phyloP scores from a whole-genome alignment of 2,329 filamentous ascomycete genomes.

The Colletotrichum viniferum region DNA sequence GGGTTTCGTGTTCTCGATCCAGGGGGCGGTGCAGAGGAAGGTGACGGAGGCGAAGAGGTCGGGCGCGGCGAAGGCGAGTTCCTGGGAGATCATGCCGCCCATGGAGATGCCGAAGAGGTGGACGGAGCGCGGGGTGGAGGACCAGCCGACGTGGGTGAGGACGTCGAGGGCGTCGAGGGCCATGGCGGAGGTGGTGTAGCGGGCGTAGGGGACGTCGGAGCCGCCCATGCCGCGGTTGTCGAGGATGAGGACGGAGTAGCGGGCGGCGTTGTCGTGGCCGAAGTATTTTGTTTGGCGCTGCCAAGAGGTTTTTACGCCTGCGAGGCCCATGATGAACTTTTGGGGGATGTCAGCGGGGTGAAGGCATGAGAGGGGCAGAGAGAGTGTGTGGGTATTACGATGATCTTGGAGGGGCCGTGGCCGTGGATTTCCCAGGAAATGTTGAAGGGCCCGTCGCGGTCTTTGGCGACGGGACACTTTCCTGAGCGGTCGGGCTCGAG shows the following conservation, averaged over 20 bases:
- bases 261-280: conserved; percentile 69
- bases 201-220: conserved; percentile 75
- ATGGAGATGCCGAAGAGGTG: conserved; percentile 82
- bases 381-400: conserved; percentile 57
- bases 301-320: conserved; percentile 71
- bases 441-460: conserved; percentile 75
- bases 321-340: conserved; percentile 80
- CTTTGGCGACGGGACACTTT: conserved; percentile 66
- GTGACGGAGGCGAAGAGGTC: conserved; percentile 58
- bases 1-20: conserved; percentile 64
- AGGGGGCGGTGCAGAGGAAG: conserved; percentile 66
- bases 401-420: conserved; percentile 70
- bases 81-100: conserved; percentile 92
- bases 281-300: conserved; percentile 85
- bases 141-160: conserved; percentile 73
- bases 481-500: conserved; percentile 70
- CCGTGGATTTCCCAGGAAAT: conserved; percentile 85
- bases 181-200: conserved; percentile 87
- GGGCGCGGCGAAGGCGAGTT: conserved; percentile 65
- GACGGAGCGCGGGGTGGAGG: conserved; percentile 43
- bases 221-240: conserved; percentile 88
- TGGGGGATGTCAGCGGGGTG: neutral
- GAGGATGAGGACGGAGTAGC: conserved; percentile 76
- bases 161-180: conserved; percentile 78
- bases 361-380: conserved; percentile 37